A percentile compares a stretch with the other conserved stretches of the same genome.
Conservation (phyloP, 495 filamentous ascomycete species). For the Talaromyces proteolyticus region DNA sequence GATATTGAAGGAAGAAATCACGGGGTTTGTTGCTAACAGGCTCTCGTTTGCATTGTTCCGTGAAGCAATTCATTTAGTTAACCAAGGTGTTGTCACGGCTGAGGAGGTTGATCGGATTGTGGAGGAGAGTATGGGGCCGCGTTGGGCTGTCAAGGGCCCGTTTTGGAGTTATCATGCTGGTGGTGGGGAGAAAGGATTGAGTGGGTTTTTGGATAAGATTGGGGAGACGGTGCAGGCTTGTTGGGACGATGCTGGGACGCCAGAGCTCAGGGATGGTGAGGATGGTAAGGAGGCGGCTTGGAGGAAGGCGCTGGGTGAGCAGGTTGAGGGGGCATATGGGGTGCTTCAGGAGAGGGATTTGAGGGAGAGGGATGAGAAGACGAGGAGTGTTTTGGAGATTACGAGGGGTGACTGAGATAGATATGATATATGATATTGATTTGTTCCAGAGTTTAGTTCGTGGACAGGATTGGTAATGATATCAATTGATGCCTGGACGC, state of each 20-base stretch:
- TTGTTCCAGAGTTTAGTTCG: too few species aligned
- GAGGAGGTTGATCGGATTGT: slow-evolving; percentile 41
- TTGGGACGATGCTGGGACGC: slow-evolving; percentile 41
- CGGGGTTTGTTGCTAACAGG: slow-evolving; percentile 46
- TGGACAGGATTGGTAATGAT: too few species aligned
- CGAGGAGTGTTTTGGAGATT: neutral
- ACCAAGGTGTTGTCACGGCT: slow-evolving; percentile 37
- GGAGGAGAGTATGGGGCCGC: slow-evolving; percentile 43
- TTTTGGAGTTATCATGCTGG: slow-evolving; percentile 59
- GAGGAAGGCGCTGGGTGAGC: neutral
- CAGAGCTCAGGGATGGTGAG: neutral
- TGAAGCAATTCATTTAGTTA: slow-evolving; percentile 41
- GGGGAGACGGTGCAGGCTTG: slow-evolving; percentile 48
- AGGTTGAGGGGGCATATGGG: slow-evolving; percentile 6
- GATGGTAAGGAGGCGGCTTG: neutral
- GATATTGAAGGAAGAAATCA: slow-evolving; percentile 46
- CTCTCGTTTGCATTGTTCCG: slow-evolving; percentile 41
- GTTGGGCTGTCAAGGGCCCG: slow-evolving; percentile 52
- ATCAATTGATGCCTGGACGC: too few species aligned
- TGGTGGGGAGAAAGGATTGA: slow-evolving; percentile 48
- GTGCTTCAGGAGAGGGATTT: slow-evolving; percentile 20
- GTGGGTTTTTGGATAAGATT: slow-evolving; percentile 51
- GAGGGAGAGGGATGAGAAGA: slow-evolving; percentile 24
- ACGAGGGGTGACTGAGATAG: neutral
- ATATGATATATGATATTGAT: too few species aligned